A percentile compares a stretch with the other conserved stretches of the same genome.
Evolutionary conservation across 305 asterid genomes (phyloP).

Genomic region (Fraxinus albicans): DNA sequence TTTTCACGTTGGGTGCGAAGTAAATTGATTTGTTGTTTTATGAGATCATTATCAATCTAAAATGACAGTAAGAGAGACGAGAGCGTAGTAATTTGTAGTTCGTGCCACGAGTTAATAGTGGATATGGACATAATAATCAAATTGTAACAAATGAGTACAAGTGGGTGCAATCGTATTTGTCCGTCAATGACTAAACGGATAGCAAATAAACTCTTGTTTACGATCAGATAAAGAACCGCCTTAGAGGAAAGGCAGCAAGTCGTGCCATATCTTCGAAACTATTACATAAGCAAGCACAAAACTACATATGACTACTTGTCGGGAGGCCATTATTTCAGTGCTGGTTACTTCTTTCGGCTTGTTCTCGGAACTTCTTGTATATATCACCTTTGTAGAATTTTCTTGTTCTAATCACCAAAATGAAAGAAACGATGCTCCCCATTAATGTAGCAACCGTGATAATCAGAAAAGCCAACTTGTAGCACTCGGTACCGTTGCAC

Average conservation of each 20-base stretch:
- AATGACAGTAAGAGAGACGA: background rate
- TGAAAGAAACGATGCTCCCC: conserved; percentile 18
- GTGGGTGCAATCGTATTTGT: background rate
- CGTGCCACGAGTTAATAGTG: background rate
- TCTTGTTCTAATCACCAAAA: conserved; percentile 29
- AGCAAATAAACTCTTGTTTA: background rate
- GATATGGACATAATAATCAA: background rate
- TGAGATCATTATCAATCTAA: background rate
- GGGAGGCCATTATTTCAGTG: background rate
- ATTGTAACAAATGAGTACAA: background rate
- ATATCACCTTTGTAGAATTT: conserved; percentile 19
- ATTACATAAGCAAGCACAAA: background rate
- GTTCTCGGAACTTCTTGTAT: conserved; percentile 20
- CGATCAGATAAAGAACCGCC: background rate
- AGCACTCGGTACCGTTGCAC: conserved; percentile 23
- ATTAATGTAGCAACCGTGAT: conserved; percentile 17
- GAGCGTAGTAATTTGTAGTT: background rate
- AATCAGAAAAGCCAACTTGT: conserved; percentile 17
- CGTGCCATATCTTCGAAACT: background rate
- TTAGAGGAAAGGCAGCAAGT: background rate
- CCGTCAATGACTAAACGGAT: background rate
- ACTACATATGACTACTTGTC: background rate
- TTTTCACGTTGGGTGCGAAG: background rate
- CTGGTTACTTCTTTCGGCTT: background rate
- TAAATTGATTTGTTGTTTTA: background rate